Conservation (phyloP, 1,284 basidiomycete genomes). For the Tilletiaria anomala region DNA sequence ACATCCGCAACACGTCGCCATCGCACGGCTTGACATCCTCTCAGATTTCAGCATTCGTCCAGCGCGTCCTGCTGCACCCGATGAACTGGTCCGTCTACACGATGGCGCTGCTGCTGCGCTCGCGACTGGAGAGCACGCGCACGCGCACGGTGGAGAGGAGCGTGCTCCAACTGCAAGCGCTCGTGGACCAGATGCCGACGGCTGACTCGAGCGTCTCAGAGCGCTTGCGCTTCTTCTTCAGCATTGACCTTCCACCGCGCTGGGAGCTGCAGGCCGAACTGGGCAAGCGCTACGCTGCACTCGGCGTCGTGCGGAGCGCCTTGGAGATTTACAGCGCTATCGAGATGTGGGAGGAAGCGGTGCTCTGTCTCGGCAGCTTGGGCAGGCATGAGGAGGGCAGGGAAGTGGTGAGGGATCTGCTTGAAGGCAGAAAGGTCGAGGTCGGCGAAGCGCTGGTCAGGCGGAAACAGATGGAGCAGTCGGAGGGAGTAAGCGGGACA, state of each 20-base stretch:
- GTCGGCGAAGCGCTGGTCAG: constrained; percentile 18
- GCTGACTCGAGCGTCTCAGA: constrained; percentile 36
- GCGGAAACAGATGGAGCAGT: constrained; percentile 8
- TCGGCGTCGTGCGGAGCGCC: constrained; percentile 33
- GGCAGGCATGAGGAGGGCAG: constrained; percentile 27
- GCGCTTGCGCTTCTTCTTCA: constrained; percentile 31
- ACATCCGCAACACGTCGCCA: constrained; percentile 34
- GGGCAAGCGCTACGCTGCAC: constrained; percentile 22
- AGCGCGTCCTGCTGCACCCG: constrained; percentile 26
- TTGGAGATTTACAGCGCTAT: constrained; percentile 34
- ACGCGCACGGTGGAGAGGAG: constrained; percentile 35
- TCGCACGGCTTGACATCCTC: constrained; percentile 37
- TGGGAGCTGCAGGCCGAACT: constrained; percentile 39
- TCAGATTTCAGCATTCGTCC: constrained; percentile 34
- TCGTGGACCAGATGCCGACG: constrained; percentile 38
- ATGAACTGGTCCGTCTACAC: constrained; percentile 39
- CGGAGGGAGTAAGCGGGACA: neutral
- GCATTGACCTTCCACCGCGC: constrained; percentile 28
- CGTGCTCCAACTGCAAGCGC: constrained; percentile 35
- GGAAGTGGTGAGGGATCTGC: constrained; percentile 29
- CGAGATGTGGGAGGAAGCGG: constrained; percentile 38
- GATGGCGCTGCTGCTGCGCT: constrained; percentile 35
- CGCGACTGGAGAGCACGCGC: constrained; percentile 28
- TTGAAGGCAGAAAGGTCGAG: constrained; percentile 31
- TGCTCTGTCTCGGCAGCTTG: constrained; percentile 29